Base-by-base conservation (phyloP, 1,139 yeast genomes). In the Kurtzmaniella quercitrusa region DNA sequence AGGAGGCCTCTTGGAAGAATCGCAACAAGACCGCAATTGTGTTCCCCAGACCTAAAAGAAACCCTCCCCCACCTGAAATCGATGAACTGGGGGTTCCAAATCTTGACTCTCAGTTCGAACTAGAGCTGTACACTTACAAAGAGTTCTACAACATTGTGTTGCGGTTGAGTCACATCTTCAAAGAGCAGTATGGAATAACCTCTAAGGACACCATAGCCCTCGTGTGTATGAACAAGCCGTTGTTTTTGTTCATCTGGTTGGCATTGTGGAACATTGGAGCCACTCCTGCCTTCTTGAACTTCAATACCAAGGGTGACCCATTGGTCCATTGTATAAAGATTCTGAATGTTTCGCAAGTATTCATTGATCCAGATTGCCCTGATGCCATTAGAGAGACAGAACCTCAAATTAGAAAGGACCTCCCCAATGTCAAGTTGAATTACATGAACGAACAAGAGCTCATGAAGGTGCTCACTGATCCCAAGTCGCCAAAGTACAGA, bases 231-330 rank as follows among this genome's bases (percentile, higher is more conserved):
- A 91, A 91, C 64, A 87, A 85, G 58, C 95, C 96, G 1, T 70
- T 89, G 52, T 88, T 87, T 55, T 63, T 90, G 21, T 75, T 90
- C 44, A 60, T 86, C 38, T 88, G 96, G 95, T 72, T 87, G 49
- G 85, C 96, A 0, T 65, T 87, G 43, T 90, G 97, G 97, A 86
- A 89, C 55, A 72, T 91, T 42, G 97, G 98, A 24, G 96, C 96
- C 1, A 65, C 77, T 14, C 97, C 97, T 0, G 90, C 96, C 1
- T 85, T 91, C 54, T 67, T 91, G 57, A 91, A 91, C 65, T 88
- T 82, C 66, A 91, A 90, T 60, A 75, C 87, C 43, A 73, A 77
- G 44, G 93, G 86, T 39, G 73, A 76, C 47, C 85, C 96, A 0
- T 73, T 91, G 52, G 77, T 82, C 16, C 98, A 93, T 65, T 89